Conservation (phyloP, 768 basidiomycete genomes). For the Hortiboletus campestris region DNA sequence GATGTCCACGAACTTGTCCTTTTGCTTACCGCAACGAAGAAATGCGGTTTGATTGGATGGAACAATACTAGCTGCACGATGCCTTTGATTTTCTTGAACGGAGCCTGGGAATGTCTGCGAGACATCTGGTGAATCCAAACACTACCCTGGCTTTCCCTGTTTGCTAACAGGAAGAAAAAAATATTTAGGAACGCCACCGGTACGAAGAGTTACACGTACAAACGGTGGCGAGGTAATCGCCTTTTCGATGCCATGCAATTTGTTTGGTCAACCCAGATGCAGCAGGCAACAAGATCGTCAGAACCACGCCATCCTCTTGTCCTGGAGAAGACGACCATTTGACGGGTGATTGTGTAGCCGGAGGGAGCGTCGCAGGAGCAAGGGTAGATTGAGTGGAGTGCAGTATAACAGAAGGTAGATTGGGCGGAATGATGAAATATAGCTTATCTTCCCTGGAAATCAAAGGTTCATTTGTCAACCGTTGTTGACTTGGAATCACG, state of each 20-base stretch:
- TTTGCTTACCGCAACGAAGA: conserved; percentile 89
- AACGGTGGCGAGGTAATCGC: conserved; percentile 94
- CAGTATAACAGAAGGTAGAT: conserved; percentile 58
- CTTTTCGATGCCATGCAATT: conserved; percentile 88
- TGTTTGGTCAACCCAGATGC: conserved; percentile 75
- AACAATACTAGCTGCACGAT: conserved; percentile 87
- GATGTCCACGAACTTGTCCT: conserved; percentile 7
- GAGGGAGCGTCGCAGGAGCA: conserved; percentile 63
- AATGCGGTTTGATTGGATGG: conserved; percentile 92
- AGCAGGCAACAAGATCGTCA: conserved; percentile 60
- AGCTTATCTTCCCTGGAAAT: conserved; percentile 72
- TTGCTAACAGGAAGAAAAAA: conserved; percentile 41
- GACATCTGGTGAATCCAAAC: conserved; percentile 97
- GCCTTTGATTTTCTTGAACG: conserved; percentile 95
- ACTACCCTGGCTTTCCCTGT: conserved; percentile 68
- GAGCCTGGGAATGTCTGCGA: conserved; percentile 93
- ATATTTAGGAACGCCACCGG: conserved; percentile 8
- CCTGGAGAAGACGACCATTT: conserved; percentile 62
- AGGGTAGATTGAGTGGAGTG: conserved; percentile 60
- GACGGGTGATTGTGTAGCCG: conserved; percentile 57
- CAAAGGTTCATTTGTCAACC: conserved; percentile 5
- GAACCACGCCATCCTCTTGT: conserved; percentile 52
- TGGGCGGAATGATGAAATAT: conserved; percentile 78
- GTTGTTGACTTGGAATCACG: conserved; percentile 2
- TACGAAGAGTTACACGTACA: conserved; percentile 55